A percentile compares a stretch with the other conserved stretches of the same genome.
Evolutionary conservation across 106 monocot genomes (phyloP).

Genomic region (Narthecium ossifragum): DNA sequence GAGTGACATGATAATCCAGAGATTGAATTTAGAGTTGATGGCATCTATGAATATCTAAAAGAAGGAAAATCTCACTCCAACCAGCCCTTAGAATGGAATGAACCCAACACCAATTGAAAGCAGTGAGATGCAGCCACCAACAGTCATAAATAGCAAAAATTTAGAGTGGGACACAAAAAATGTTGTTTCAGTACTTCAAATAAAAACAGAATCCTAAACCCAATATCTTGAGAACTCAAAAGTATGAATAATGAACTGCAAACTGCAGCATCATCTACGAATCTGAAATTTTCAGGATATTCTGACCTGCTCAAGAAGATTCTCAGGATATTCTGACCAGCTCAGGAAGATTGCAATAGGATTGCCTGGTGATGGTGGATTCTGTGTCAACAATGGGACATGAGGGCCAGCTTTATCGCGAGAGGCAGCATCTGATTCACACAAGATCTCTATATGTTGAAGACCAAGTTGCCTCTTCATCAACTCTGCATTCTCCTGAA

Average conservation of each 20-base stretch:
- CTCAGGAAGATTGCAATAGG: constrained; percentile 62
- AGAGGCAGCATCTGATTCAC: constrained; percentile 31
- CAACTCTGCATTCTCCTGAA: constrained; percentile 62
- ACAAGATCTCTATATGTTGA: constrained; percentile 60
- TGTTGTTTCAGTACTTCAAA: not conserved
- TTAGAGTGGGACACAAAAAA: too few relatives aligned
- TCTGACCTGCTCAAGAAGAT: constrained; percentile 51
- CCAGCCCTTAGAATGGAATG: too few relatives aligned
- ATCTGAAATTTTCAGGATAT: too few relatives aligned
- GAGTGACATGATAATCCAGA: too few relatives aligned
- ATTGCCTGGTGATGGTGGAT: constrained; percentile 73
- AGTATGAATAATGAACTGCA: not conserved
- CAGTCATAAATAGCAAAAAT: too few relatives aligned
- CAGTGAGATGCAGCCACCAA: too few relatives aligned
- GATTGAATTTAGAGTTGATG: too few relatives aligned
- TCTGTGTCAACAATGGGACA: constrained; percentile 49
- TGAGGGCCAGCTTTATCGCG: constrained; percentile 45
- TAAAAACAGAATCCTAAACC: too few relatives aligned
- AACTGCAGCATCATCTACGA: not conserved
- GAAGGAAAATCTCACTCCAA: too few relatives aligned
- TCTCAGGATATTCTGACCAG: constrained; percentile 29
- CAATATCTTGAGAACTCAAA: not conserved
- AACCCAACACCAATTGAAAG: too few relatives aligned
- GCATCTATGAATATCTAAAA: too few relatives aligned
- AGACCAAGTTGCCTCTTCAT: constrained; percentile 83